A percentile compares a stretch with the other conserved stretches of the same genome.
Conservation (phyloP, 352 stramenopile species). For the Phytophthora macrochlamydospora region DNA sequence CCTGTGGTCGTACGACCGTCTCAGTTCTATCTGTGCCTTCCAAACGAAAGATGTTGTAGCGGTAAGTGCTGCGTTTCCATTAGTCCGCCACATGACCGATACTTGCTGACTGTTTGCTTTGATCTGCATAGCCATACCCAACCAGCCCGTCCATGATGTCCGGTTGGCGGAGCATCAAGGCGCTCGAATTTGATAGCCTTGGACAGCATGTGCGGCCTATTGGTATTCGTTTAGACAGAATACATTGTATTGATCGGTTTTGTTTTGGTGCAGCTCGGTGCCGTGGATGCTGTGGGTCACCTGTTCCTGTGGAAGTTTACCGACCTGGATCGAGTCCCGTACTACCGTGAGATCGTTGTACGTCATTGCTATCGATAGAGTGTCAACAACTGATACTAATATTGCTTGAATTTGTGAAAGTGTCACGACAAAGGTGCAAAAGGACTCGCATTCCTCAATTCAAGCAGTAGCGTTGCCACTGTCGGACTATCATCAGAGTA, state of each 20-base stretch:
- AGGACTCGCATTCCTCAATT: slow-evolving; percentile 81
- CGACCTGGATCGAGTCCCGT: slow-evolving; percentile 65
- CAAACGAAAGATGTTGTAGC: slow-evolving; percentile 67
- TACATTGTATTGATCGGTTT: neutral
- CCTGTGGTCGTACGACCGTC: slow-evolving; percentile 84
- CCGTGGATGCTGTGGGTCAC: slow-evolving; percentile 68
- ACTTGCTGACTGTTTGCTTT: neutral
- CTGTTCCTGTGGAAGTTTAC: slow-evolving; percentile 87
- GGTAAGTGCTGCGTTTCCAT: slow-evolving; percentile 31
- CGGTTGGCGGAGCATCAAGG: slow-evolving; percentile 67
- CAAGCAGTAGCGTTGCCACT: slow-evolving; percentile 74
- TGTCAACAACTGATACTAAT: slow-evolving; percentile 13
- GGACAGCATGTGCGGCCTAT: slow-evolving; percentile 65
- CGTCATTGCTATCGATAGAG: slow-evolving; percentile 5
- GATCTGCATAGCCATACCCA: slow-evolving; percentile 53
- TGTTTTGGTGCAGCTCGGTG: slow-evolving; percentile 61
- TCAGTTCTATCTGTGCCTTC: slow-evolving; percentile 72
- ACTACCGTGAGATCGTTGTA: slow-evolving; percentile 74
- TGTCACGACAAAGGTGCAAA: slow-evolving; percentile 89
- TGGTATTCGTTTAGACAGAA: neutral
- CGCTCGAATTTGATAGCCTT: slow-evolving; percentile 79
- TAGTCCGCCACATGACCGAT: neutral
- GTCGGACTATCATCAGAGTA: slow-evolving; percentile 80
- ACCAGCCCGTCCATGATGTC: slow-evolving; percentile 62
- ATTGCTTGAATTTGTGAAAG: slow-evolving; percentile 20